Evolutionary conservation across 371 early-diverging fungal species (phyloP).

Genomic region (Rhizopus microsporus): DNA sequence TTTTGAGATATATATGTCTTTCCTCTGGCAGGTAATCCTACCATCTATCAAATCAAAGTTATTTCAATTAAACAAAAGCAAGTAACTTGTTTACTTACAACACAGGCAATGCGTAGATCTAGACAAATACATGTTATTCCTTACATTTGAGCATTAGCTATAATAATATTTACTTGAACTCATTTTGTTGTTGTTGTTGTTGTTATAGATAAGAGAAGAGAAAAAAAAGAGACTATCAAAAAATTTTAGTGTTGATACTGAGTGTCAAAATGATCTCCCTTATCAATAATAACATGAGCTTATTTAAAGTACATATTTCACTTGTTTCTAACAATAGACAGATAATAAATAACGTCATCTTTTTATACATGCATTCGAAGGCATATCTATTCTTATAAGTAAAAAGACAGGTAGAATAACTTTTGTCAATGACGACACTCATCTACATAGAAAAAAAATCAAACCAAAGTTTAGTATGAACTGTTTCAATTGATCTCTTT

Average conservation of each 20-base stretch:
- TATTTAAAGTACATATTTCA: too few species aligned
- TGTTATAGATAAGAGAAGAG: too few species aligned
- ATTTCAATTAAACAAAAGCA: neutral
- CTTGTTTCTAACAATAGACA: too few species aligned
- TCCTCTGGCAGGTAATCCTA: conserved; percentile 87
- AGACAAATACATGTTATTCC: neutral
- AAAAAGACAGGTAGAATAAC: too few species aligned
- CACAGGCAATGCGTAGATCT: conserved; percentile 68
- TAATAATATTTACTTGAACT: conserved; percentile 10
- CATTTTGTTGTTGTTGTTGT: neutral
- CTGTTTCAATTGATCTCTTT: too few species aligned
- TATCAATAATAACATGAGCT: neutral
- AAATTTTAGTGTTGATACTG: too few species aligned
- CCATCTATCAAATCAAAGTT: conserved; percentile 54
- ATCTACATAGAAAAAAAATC: too few species aligned
- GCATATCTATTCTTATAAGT: neutral
- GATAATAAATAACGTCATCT: too few species aligned
- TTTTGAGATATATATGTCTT: conserved; percentile 94
- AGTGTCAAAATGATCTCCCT: too few species aligned
- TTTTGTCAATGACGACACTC: neutral
- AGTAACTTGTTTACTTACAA: conserved; percentile 43
- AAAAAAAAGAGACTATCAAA: neutral
- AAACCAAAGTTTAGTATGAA: too few species aligned
- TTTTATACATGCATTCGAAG: too few species aligned
- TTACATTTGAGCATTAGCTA: too few species aligned